phyloP scores from a whole-genome alignment of 108 stramenopile genomes.

The Mediolabrus comicus region DNA sequence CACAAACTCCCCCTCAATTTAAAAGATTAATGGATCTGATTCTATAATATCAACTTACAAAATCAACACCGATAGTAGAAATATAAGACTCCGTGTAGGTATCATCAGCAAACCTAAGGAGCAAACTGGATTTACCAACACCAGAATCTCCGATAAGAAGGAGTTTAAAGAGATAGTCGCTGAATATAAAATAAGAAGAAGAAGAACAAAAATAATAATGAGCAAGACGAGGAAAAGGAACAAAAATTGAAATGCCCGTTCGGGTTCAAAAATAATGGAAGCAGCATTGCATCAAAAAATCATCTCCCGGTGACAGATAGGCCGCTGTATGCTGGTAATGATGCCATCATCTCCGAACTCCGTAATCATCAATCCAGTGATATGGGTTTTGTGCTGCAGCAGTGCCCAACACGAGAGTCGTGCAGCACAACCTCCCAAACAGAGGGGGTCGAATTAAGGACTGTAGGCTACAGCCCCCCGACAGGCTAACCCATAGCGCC shows the following conservation, averaged over 20 bases:
- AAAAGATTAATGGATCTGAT: neutral
- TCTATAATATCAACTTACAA: conserved; percentile 68
- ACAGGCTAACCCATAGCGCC: too few species aligned
- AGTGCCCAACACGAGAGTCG: too few species aligned
- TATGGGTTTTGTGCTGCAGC: too few species aligned
- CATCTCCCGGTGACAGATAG: neutral
- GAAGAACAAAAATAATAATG: neutral
- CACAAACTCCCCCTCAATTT: neutral
- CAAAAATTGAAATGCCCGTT: neutral
- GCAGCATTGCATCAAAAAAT: neutral
- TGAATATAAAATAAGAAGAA: conserved; percentile 16
- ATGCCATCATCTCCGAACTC: too few species aligned
- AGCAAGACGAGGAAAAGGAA: neutral
- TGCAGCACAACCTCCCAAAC: too few species aligned
- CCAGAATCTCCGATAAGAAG: conserved; percentile 95
- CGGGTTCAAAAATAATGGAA: neutral
- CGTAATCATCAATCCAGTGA: too few species aligned
- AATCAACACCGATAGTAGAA: conserved; percentile 99
- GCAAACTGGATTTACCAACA: conserved; percentile 92
- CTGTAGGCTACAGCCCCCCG: too few species aligned
- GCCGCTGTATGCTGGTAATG: too few species aligned
- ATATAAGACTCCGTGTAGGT: conserved; percentile 99
- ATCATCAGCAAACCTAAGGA: conserved; percentile 94
- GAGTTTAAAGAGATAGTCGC: conserved; percentile 93
- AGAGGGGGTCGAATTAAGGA: too few species aligned